These are phyloP conservation scores for Domatiomyces catenatus DNA, from an alignment of 2,329 filamentous ascomycete genomes.

Conservation along the genomic window DNA sequence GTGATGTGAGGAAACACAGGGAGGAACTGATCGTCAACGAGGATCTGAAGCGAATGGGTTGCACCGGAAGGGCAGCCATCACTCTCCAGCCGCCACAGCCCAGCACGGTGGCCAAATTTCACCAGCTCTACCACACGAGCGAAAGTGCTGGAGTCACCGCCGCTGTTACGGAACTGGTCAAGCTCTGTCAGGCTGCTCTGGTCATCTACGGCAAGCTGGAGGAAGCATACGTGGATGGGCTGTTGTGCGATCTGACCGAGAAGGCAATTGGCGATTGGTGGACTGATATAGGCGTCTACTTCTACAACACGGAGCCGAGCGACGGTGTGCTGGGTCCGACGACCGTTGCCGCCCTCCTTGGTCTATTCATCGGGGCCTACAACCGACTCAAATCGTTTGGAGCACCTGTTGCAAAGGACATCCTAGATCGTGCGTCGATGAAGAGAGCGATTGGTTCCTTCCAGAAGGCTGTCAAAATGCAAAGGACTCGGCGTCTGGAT, in stretches of 20 bases:
- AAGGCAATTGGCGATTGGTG: constrained; percentile 87
- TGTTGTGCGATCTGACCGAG: constrained; percentile 88
- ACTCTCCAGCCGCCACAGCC: constrained; percentile 62
- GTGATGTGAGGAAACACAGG: constrained; percentile 65
- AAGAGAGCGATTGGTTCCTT: constrained; percentile 77
- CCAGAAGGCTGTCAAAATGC: constrained; percentile 74
- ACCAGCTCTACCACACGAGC: constrained; percentile 75
- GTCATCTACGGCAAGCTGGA: constrained; percentile 76
- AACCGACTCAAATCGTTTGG: constrained; percentile 77
- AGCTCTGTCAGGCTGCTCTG: constrained; percentile 77
- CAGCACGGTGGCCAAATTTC: constrained; percentile 79
- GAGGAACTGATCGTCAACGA: constrained; percentile 88
- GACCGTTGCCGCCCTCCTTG: constrained; percentile 74
- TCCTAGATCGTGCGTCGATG: constrained; percentile 69
- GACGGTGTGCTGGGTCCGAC: constrained; percentile 88
- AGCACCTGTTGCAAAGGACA: constrained; percentile 74
- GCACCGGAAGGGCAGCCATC: constrained; percentile 75
- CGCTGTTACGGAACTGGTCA: constrained; percentile 75
- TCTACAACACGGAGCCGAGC: constrained; percentile 81
- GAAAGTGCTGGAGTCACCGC: constrained; percentile 64
- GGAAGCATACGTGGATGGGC: constrained; percentile 77
- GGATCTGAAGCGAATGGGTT: constrained; percentile 78
- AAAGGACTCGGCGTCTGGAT: constrained; percentile 64
- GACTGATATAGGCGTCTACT: constrained; percentile 79
- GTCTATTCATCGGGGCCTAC: constrained; percentile 74